Base-by-base conservation (phyloP, 768 basidiomycete genomes). In the Coprinellus micaceus region DNA sequence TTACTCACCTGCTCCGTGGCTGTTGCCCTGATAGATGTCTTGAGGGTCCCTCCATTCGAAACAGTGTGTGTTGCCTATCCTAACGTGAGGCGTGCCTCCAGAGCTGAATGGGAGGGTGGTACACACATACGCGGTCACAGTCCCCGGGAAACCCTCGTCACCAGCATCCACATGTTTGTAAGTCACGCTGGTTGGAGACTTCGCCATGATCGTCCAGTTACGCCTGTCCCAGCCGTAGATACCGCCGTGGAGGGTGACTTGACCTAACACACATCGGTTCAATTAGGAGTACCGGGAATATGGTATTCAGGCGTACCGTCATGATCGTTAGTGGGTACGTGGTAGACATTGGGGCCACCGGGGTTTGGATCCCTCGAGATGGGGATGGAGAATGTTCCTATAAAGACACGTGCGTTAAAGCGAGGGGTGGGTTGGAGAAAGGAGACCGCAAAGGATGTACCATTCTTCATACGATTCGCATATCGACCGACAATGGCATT, bases 221-320 rank as follows among this genome's bases (percentile, higher is more conserved):
- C 78, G 76, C 15, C 77, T 73, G 61, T 85, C 84, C 76, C 78
- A 86, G 19, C 83, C 83, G 51, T 72, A 67, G 17, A 75, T 74
- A 1, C 83, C 82, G 0, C 83, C 83, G 63, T 84, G 83, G 1
- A 84, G 69, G 1, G 81, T 82, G 30, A 80, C 78, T 65, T 76
- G 62, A 10, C 64, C 64, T 64, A 51, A 26, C 19, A 15, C 17
- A 26, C 19, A 52, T 33, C 4, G n/a, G 40, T 41, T 12, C 17
- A 28, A 28, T 9, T 19, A 15, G 24, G 21, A n/a, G 33, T 28
- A 15, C 5, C 17, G 9, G n/a, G n/a, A 48, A 26, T 30, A 36
- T 40, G 47, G 49, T 58, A n/a, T 49, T 67, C 63, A 58, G 70
- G 47, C 69, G 39, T 58, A 77, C 79, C 78, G 60, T 77, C 71